A percentile compares a stretch with the other conserved stretches of the same genome.
These are phyloP conservation scores for Phaeophleospora eucalypticola DNA, from an alignment of 2,329 filamentous ascomycete species.

Conservation along the genomic window DNA sequence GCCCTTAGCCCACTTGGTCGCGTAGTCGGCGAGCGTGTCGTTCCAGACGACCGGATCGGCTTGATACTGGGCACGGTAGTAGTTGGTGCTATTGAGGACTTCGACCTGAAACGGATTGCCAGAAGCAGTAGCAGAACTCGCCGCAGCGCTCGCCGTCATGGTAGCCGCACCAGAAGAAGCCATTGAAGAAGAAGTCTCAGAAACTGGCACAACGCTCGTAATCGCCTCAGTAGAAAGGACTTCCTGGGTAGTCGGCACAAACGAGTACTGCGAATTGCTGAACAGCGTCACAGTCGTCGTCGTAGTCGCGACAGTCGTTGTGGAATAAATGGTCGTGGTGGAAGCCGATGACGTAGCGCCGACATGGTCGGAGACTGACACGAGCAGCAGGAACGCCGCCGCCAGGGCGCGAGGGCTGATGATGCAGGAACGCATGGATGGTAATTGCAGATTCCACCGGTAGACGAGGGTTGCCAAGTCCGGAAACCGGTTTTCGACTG, in stretches of 20 bases:
- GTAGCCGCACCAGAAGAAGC: too few relatives aligned
- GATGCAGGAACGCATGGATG: constrained; percentile 3
- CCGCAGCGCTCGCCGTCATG: not conserved
- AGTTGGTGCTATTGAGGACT: constrained; percentile 33
- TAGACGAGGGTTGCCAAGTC: too few relatives aligned
- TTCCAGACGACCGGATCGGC: constrained; percentile 28
- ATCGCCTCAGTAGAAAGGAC: too few relatives aligned
- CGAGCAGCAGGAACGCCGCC: constrained; percentile 9
- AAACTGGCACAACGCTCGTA: too few relatives aligned
- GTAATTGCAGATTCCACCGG: too few relatives aligned
- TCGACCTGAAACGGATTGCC: constrained; percentile 15
- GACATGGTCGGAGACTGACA: constrained; percentile 2
- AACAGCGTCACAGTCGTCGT: constrained; percentile 19
- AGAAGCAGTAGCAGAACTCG: not conserved
- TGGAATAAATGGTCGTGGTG: constrained; percentile 21
- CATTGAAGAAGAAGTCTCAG: too few relatives aligned
- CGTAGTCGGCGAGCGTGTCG: constrained; percentile 25
- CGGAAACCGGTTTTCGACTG: too few relatives aligned
- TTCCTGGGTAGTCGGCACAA: too few relatives aligned
- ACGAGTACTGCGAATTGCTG: constrained; percentile 3
- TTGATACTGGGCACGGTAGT: constrained; percentile 24
- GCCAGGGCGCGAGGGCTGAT: not conserved
- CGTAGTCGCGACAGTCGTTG: constrained; percentile 20
- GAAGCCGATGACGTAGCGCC: constrained; percentile 5
- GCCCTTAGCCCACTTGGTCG: constrained; percentile 25